These are phyloP conservation scores for Didymella lethalis DNA, from an alignment of 2,329 filamentous ascomycete species.

Conservation along the genomic window DNA sequence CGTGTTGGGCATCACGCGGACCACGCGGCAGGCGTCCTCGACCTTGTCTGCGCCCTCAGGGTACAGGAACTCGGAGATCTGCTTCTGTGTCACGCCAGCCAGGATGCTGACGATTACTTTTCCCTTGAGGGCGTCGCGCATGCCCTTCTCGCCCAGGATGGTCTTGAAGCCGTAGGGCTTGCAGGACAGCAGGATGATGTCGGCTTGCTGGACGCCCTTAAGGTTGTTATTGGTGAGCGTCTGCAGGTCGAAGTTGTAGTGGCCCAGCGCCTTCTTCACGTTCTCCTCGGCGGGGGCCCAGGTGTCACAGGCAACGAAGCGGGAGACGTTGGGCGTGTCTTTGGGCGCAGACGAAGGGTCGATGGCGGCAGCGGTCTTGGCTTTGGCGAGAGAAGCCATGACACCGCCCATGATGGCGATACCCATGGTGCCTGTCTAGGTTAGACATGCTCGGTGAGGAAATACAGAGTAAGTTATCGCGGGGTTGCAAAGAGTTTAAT, in stretches of 20 bases:
- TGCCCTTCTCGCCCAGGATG: slow-evolving; percentile 72
- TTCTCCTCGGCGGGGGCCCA: slow-evolving; percentile 73
- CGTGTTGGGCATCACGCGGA: slow-evolving; percentile 86
- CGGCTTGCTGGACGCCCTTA: slow-evolving; percentile 69
- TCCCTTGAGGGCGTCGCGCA: slow-evolving; percentile 75
- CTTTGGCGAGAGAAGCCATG: slow-evolving; percentile 70
- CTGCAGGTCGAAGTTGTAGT: slow-evolving; percentile 68
- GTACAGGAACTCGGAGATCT: slow-evolving; percentile 72
- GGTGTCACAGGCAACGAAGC: slow-evolving; percentile 83
- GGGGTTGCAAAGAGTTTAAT: neutral
- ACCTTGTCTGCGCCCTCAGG: slow-evolving; percentile 56
- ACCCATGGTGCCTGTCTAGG: slow-evolving; percentile 75
- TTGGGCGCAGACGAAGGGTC: slow-evolving; percentile 51
- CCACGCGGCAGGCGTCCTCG: slow-evolving; percentile 66
- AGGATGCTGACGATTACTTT: slow-evolving; percentile 85
- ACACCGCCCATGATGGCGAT: slow-evolving; percentile 85
- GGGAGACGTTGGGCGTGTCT: slow-evolving; percentile 62
- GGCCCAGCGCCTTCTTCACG: slow-evolving; percentile 70
- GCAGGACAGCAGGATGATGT: slow-evolving; percentile 80
- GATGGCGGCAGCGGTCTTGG: slow-evolving; percentile 47
- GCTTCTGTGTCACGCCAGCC: slow-evolving; percentile 74
- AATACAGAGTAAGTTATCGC: neutral
- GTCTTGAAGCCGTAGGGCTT: slow-evolving; percentile 78
- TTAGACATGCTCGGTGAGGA: neutral
- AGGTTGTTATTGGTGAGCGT: slow-evolving; percentile 78